Conservation (phyloP, 345 rosid species). For the Rubroshorea leprosula region DNA sequence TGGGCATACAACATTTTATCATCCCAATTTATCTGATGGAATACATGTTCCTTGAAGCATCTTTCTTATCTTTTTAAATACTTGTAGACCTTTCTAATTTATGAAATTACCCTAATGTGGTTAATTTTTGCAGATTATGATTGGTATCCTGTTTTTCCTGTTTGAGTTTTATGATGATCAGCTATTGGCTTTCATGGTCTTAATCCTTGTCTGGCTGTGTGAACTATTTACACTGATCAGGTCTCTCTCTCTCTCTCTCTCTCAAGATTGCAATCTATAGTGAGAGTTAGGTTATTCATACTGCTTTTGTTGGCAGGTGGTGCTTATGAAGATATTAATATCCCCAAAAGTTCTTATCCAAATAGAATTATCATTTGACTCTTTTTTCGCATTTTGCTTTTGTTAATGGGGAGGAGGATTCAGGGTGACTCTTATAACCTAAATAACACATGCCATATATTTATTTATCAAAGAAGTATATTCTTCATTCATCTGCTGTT, state of each 20-base stretch:
- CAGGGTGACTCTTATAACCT: no score
- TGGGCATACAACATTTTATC: slow-evolving; percentile 23
- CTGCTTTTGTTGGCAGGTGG: neutral
- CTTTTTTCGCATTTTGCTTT: no score
- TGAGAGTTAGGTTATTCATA: slow-evolving; percentile 2
- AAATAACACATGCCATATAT: no score
- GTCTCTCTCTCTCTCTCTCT: slow-evolving; percentile 35
- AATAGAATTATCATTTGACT: no score
- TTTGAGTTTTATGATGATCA: slow-evolving; percentile 98
- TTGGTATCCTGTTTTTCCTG: slow-evolving; percentile 90
- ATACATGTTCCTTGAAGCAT: neutral
- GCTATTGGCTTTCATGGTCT: slow-evolving; percentile 96
- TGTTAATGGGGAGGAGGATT: no score
- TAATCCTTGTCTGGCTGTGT: slow-evolving; percentile 97
- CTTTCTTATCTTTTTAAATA: neutral
- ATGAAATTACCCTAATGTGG: neutral
- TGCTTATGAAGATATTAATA: neutral
- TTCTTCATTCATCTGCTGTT: neutral
- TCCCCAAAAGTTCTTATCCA: no score
- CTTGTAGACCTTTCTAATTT: neutral
- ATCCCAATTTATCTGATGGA: neutral
- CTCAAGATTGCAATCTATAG: neutral
- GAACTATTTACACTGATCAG: slow-evolving; percentile 87
- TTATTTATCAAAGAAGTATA: no score
- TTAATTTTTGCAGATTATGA: slow-evolving; percentile 83